phyloP scores from a whole-genome alignment of 257 asterid species.

The Solanum phureja region DNA sequence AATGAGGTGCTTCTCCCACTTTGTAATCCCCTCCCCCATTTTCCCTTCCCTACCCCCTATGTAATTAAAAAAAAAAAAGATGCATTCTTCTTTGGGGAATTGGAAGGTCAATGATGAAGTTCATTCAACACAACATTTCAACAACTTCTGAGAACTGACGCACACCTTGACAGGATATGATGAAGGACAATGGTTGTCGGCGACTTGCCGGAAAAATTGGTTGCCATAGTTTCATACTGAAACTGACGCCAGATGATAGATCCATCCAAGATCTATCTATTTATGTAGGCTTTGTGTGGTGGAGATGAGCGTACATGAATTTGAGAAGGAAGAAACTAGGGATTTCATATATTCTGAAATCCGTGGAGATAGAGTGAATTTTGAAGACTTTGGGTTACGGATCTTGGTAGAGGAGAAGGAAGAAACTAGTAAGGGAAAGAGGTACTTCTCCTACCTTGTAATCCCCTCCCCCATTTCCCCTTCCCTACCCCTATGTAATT shows the following conservation, averaged over 20 bases:
- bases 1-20: not conserved
- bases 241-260: not conserved
- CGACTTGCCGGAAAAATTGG: not conserved
- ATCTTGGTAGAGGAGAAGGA: not conserved
- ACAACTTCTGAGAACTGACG: constrained; percentile 82
- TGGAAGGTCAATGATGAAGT: constrained; percentile 93
- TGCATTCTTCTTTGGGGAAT: constrained; percentile 92
- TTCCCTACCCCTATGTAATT: not conserved
- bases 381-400: not conserved
- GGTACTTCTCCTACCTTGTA: not conserved
- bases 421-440: not conserved
- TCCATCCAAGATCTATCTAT: not conserved
- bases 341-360: not conserved
- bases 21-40: not conserved
- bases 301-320: not conserved
- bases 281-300: not conserved
- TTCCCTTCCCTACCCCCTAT: not conserved
- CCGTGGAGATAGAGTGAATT: not conserved
- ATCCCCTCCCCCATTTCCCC: not conserved
- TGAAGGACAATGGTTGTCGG: constrained; percentile 39
- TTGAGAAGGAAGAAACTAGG: not conserved
- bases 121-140: constrained; percentile 92
- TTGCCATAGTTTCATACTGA: not conserved
- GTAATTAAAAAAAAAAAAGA: constrained; percentile 6
- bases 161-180: constrained; percentile 84